These are phyloP conservation scores for Ballota nigra DNA, from an alignment of 257 asterid species.

Conservation along the genomic window DNA sequence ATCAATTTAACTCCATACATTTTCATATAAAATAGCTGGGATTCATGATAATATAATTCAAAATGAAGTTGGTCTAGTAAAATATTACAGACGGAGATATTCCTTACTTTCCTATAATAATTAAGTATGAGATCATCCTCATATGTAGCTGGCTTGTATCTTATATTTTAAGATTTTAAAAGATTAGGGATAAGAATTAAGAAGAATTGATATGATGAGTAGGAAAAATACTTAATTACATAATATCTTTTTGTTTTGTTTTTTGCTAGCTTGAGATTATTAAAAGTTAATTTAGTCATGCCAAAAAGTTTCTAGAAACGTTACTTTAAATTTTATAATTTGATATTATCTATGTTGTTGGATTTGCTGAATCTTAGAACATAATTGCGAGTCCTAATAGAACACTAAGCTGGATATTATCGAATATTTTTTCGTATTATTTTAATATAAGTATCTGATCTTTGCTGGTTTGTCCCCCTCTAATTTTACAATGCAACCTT, in stretches of 20 bases:
- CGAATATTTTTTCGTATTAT: conserved; percentile 22
- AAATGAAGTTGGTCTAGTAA: not conserved
- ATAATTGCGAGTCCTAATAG: conserved; percentile 29
- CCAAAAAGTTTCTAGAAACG: conserved; percentile 46
- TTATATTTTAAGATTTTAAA: not conserved
- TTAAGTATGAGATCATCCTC: not conserved
- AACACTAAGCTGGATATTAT: conserved; percentile 24
- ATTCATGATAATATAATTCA: not conserved
- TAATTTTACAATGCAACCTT: conserved; percentile 9
- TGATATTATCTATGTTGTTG: conserved; percentile 34
- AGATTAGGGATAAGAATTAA: conserved; percentile 43
- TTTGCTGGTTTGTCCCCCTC: conserved; percentile 35
- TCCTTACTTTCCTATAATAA: not conserved
- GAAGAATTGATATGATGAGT: conserved; percentile 24
- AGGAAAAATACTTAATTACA: conserved; percentile 15
- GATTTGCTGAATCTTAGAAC: conserved; percentile 47
- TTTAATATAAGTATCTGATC: conserved; percentile 31
- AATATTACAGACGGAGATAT: not conserved
- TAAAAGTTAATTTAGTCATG: conserved; percentile 29
- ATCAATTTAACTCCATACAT: no score
- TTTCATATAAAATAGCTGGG: no score
- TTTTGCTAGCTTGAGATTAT: conserved; percentile 17
- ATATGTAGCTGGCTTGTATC: not conserved
- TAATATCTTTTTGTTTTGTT: conserved; percentile 33
- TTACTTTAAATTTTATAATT: conserved; percentile 3